Evolutionary conservation across 345 rosid genomes (phyloP).

Genomic region (Hevea brasiliensis): DNA sequence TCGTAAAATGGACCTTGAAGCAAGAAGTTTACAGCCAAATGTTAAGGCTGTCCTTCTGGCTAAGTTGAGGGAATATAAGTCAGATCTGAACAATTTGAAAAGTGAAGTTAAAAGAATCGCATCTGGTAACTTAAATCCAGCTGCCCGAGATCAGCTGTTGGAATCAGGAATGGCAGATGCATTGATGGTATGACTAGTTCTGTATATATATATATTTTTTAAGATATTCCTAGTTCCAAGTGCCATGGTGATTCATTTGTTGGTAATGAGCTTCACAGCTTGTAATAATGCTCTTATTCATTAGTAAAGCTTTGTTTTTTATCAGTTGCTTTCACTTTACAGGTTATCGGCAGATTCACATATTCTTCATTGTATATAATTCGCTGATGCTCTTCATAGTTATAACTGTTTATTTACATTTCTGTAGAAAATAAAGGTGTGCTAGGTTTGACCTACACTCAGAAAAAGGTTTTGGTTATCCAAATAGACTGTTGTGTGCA

Average conservation of each 20-base stretch:
- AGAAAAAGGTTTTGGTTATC: background rate
- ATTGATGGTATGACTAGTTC: conserved; percentile 19
- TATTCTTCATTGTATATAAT: background rate
- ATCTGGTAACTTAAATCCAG: conserved; percentile 21
- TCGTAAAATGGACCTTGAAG: conserved; percentile 38
- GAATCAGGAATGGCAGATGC: conserved; percentile 34
- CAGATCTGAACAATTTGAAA: conserved; percentile 38
- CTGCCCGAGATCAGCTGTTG: conserved; percentile 31
- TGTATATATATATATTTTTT: background rate
- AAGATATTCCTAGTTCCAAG: background rate
- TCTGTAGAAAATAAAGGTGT: background rate
- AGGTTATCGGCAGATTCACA: background rate
- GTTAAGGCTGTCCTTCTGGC: conserved; percentile 35
- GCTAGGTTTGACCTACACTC: background rate
- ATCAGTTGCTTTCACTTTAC: background rate
- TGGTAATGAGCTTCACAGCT: background rate
- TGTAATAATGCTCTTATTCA: background rate
- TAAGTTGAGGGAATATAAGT: conserved; percentile 36
- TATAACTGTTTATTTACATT: background rate
- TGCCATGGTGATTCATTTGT: background rate
- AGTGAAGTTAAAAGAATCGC: conserved; percentile 28
- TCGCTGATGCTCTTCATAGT: background rate
- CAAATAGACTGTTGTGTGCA: background rate
- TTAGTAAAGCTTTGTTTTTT: background rate
- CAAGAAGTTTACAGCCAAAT: conserved; percentile 37